Evolutionary conservation across 345 rosid genomes (phyloP).

Genomic region (Rhodamnia rubescens): DNA sequence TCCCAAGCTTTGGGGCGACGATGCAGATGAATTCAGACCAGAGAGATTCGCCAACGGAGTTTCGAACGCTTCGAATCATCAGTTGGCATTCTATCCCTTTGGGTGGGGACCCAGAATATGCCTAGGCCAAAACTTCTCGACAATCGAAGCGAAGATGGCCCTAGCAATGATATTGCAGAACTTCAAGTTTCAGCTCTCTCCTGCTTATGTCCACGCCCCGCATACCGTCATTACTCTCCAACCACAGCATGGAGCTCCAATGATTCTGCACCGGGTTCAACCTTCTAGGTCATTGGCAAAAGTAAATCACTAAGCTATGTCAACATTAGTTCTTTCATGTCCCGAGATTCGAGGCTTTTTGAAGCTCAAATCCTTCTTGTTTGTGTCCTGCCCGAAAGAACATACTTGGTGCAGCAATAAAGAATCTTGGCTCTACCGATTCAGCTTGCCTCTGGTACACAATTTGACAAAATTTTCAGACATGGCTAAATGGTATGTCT

Average conservation of each 20-base stretch:
- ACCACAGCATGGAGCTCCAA: conserved; percentile 44
- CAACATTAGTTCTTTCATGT: neutral
- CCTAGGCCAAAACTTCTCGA: conserved; percentile 26
- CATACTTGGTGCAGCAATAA: neutral
- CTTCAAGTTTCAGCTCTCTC: conserved; percentile 31
- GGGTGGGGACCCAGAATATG: conserved; percentile 32
- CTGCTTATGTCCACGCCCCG: conserved; percentile 47
- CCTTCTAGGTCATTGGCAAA: neutral
- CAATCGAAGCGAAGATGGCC: conserved; percentile 43
- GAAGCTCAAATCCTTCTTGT: neutral
- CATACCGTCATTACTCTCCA: conserved; percentile 28
- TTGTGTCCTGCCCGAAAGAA: neutral
- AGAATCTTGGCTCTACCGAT: neutral
- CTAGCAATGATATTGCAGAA: conserved; percentile 38
- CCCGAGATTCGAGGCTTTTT: neutral
- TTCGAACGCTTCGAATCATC: conserved; percentile 14
- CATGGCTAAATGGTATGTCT: neutral
- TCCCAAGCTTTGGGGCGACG: conserved; percentile 17
- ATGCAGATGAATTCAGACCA: conserved; percentile 19
- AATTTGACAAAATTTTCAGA: neutral
- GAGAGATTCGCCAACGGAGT: conserved; percentile 26
- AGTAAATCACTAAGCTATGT: neutral
- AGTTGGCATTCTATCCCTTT: conserved; percentile 14
- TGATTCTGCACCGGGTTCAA: conserved; percentile 18
- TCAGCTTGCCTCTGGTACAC: neutral